Base-by-base conservation (phyloP, 257 asterid species). In the Osmanthus fragrans region DNA sequence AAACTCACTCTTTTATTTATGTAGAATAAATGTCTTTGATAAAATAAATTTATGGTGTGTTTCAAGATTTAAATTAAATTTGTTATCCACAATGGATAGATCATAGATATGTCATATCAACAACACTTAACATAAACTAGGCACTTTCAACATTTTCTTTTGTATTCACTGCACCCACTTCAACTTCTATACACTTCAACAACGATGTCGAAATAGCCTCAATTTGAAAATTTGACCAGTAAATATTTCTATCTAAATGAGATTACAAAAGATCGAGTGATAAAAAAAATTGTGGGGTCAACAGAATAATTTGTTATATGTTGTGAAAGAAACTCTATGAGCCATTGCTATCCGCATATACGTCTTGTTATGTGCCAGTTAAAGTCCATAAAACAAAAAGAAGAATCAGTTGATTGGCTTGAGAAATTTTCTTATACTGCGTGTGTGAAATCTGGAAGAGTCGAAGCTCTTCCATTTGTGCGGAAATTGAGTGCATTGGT, bases 141-240 rank as follows among this genome's bases (percentile, higher is more conserved):
- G 30, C 30, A 29, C 30, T n/a, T n/a, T n/a, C n/a, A n/a, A 33
- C 37, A 25, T 74, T 16, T 73, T 21, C 15, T 33, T 51, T 60
- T 51, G 70, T 39, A 34, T 60, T 47, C 73, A 9, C 23, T 75
- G 79, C 37, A 75, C 70, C 73, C 54, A 80, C 68, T 15, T 80
- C 69, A 21, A 71, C 33, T 73, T 66, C 51, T 66, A 32, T 45
- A 45, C 63, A 36, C 40, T 36, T 7, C 40, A 36, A 6, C 8
- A 7, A 36, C 40, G 9, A 36, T 7, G 40, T 36, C 40, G 40
- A 36, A 6, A 7, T 7, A 6, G 40, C 40, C 40, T 36, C 40
- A 36, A 0, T 36, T 36, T 36, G n/a, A 47, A 47, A 47, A 47
- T 15, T 47, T 47, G 19, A 16, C 56, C 5, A 15, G 19, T 47